Evolutionary conservation across 2,329 filamentous ascomycete genomes (phyloP).

Genomic region (Karstenula rhodostoma): DNA sequence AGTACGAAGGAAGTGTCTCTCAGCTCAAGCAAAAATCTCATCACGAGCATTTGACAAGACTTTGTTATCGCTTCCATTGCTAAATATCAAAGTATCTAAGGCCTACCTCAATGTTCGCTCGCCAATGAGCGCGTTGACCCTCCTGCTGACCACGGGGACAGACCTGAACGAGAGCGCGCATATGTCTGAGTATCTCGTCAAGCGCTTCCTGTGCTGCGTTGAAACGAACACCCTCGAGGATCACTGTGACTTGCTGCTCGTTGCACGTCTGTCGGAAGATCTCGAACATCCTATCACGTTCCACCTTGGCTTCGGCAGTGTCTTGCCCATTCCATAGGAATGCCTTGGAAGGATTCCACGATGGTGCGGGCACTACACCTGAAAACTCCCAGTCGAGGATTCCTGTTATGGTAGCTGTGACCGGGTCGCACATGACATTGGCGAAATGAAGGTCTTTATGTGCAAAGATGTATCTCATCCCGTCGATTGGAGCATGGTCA

Average conservation of each 20-base stretch:
- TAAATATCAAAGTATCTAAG: not conserved
- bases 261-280: not conserved
- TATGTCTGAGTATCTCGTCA: not conserved
- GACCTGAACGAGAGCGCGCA: not conserved
- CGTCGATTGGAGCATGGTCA: not conserved
- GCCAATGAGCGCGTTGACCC: not conserved
- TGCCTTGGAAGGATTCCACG: not conserved
- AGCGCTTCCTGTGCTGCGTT: not conserved
- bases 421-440: not conserved
- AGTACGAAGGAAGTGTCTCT: not conserved
- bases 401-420: not conserved
- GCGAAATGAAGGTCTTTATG: conserved; percentile 3
- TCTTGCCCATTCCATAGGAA: not conserved
- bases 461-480: not conserved
- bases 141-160: not conserved
- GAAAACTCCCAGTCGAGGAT: conserved; percentile 2
- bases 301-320: not conserved
- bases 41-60: not conserved
- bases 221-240: not conserved
- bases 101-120: not conserved
- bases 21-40: not conserved
- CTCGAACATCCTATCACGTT: not conserved
- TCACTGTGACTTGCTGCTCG: not conserved
- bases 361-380: not conserved
- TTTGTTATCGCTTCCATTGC: not conserved